These are phyloP conservation scores for Diutina rugosa DNA, from an alignment of 1,139 yeast genomes.

Conservation along the genomic window DNA sequence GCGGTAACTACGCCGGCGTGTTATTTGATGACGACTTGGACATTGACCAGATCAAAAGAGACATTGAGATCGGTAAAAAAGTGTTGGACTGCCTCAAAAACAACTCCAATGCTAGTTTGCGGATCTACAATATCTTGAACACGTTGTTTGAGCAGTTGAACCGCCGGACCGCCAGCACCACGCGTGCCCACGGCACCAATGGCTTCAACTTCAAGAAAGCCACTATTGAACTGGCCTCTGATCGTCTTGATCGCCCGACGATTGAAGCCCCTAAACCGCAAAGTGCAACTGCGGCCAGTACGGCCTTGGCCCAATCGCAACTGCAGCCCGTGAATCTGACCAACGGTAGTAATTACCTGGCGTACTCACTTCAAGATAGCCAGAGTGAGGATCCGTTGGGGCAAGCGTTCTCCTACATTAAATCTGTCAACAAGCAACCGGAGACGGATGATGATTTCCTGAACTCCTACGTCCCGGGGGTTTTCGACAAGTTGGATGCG, in stretches of 20 bases:
- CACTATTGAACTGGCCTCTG: neutral
- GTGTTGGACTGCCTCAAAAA: slow-evolving; percentile 62
- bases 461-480: slow-evolving; percentile 52
- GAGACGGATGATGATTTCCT: neutral
- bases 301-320: neutral
- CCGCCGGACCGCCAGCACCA: slow-evolving; percentile 40
- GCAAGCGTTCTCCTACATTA: neutral
- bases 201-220: neutral
- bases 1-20: slow-evolving; percentile 33
- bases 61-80: slow-evolving; percentile 72
- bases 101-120: slow-evolving; percentile 62
- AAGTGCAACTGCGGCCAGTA: neutral
- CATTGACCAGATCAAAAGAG: slow-evolving; percentile 55
- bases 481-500: slow-evolving; percentile 71
- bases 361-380: neutral
- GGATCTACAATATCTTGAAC: slow-evolving; percentile 71
- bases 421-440: neutral
- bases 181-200: neutral
- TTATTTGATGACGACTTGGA: slow-evolving; percentile 48
- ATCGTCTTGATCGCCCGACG: neutral
- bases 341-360: neutral
- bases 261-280: neutral
- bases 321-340: neutral
- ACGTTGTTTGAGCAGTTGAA: slow-evolving; percentile 75
- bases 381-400: neutral